Evolutionary conservation across 1,284 basidiomycete genomes (phyloP), one percentile per base, ranked within the genome.

Genomic region (Ceratobasidium sp.): DNA sequence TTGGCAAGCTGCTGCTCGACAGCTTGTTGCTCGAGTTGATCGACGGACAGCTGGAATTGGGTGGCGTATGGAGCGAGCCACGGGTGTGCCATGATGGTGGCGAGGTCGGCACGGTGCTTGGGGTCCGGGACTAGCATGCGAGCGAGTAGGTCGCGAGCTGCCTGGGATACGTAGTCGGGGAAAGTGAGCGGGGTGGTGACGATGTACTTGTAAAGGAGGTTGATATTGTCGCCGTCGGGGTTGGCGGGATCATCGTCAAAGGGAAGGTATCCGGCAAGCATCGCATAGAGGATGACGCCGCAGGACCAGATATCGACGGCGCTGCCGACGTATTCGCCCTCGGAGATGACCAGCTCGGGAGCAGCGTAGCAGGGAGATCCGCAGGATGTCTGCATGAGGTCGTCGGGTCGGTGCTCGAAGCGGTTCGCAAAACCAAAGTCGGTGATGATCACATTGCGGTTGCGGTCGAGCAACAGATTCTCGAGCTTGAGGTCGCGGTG

Each of bases 241-340:
- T 99, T 99, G 38, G 91, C 92, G 0, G 98, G 98, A 82, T 99
- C 98, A 81, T 99, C 98, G 82, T 99, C 98, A 81, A 98, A 99
- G n/a, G 98, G 98, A 38, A 99, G 90, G 80, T 99, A 99, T 8
- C 98, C 98, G 1, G 97, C 96, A 13, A 99, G 89, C 97, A 99
- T 99, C 72, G 98, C 98, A 81, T 98, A 99, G 6, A 99, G 87
- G 78, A 99, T 99, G 76, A 99, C 98, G 75, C 98, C 98, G 78
- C 98, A 99, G 14, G 93, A 95, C 98, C 98, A 99, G 78, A 99
- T 97, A 79, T 99, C 98, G 74, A 99, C 98, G 1, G 98, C 96
- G n/a, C 94, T 95, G 26, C 98, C 98, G 46, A 98, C 95, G 78
- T 99, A 99, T 16, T 96, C 87, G 35, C 98, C 98, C 79, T 99